Percentiles rank a stretch among this genome's conserved stretches.
These are phyloP conservation scores for Bidens hawaiensis DNA, from an alignment of 140 eudicot genomes.

Conservation along the genomic window DNA sequence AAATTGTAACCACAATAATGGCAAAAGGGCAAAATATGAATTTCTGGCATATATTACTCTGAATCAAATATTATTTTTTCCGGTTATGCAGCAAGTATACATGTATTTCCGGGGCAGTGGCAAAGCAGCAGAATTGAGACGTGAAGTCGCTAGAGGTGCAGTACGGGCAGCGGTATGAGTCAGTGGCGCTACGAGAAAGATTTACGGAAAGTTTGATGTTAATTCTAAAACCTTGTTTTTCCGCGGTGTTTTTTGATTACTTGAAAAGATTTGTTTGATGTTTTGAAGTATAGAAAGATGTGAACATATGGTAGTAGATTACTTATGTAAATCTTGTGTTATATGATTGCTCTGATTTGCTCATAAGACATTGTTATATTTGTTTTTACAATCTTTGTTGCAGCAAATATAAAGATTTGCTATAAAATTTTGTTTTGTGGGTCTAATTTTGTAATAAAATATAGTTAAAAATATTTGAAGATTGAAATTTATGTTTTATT, in stretches of 20 bases:
- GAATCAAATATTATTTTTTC: neutral
- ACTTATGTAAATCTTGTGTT: conserved; percentile 37
- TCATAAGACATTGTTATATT: conserved; percentile 7
- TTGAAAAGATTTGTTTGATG: conserved; percentile 22
- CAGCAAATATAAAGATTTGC: neutral
- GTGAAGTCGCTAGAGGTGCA: conserved; percentile 74
- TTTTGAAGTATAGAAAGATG: conserved; percentile 22
- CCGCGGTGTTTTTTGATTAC: neutral
- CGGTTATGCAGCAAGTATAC: conserved; percentile 73
- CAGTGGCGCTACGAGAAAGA: neutral
- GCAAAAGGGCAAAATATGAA: neutral
- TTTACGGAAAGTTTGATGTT: conserved; percentile 12
- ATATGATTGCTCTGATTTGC: conserved; percentile 24
- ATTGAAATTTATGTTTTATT: no score
- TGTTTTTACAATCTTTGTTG: neutral
- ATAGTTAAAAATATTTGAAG: no score
- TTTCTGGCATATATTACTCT: no score
- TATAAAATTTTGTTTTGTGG: neutral
- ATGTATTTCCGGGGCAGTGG: conserved; percentile 95
- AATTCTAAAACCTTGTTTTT: conserved; percentile 20
- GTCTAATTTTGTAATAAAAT: neutral
- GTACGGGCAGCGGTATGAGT: conserved; percentile 55
- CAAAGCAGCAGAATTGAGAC: conserved; percentile 66
- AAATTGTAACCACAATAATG: neutral
- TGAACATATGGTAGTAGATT: conserved; percentile 21